Base-by-base conservation (phyloP, 2,329 filamentous ascomycete species). In the Ophiostoma montium region DNA sequence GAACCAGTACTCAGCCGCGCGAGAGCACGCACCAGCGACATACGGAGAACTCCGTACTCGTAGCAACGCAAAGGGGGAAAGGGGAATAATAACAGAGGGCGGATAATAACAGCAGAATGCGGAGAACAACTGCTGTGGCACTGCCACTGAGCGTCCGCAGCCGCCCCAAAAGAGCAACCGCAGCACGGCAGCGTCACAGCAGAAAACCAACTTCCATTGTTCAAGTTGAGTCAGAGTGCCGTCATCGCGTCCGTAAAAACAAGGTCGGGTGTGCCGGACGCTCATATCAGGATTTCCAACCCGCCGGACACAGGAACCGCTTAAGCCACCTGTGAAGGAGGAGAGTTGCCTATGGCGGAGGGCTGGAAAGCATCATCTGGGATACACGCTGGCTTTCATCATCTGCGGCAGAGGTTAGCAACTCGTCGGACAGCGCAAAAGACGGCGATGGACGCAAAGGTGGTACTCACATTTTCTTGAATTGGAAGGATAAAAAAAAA, bases 181-280 rank as follows among this genome's bases (percentile, higher is more conserved):
- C 13, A 12, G 31, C 18, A 46, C 43, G 35, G 19, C 43, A 23
- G 31, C 12, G 31, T 31, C 18, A 16, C 18, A 35, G 18, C 43
- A 46, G 30, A 27, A n/a, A 18, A 43, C 15, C 31, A 21, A 2
- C 3, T 19, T 44, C 30, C 42, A n/a, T 19, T 12, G 71, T 27
- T 67, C 46, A 47, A 52, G 51, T 68, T 11, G 55, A 67, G 67
- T 96, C 90, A 96, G 90, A 95, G 86, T 85, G 94, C 83, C 87
- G 84, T 82, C 84, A 83, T 86, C 79, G 89, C 92, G 90, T 95
- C 81, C 90, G 89, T 76, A 70, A 77, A 86, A 94, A 95, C 88
- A 96, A 95, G 90, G 84, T 81, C 76, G 65, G 39, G 69, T 95
- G 90, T 95, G 92, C 86, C 90, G 88, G 85, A 95, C 92, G 88